Evolutionary conservation across 352 stramenopile genomes (phyloP), one percentile per base, ranked within the genome.

Genomic region (Pythium monospermum): DNA sequence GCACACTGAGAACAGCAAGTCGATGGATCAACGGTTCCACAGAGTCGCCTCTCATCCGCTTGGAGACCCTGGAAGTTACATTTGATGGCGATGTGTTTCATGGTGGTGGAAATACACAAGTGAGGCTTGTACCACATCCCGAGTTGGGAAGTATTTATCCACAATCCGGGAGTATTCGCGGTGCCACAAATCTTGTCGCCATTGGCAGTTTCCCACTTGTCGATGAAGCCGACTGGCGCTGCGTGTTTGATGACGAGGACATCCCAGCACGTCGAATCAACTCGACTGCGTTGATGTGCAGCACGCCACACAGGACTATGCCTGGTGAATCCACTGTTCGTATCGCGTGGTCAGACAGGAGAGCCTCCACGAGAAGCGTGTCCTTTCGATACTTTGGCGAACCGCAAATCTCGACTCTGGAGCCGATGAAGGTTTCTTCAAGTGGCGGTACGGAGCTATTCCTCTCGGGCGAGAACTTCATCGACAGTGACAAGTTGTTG

Each of bases 31-130:
- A 3, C 18, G 22, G 23, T 5, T 15, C 25, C n/a, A 42, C 26
- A 1, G 2, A 4, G 6, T 23, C 15, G 7, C 22, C 7, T 13
- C 18, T 1, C 7, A 27, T 8, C 22, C n/a, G 36, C 4, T 15
- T 38, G 39, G 12, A 31, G 6, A 4, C 10, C 21, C 21, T 58
- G 7, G 50, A 50, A 23, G 31, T 51, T 25, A 51, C 50, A 15
- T 45, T 58, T 33, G 50, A 58, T 31, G 50, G 50, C 18, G 32
- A 37, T 11, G 30, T 7, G 0, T 58, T 46, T 33, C 31, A 55
- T 16, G 37, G 37, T 31, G 48, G 26, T 11, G 4, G 8, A 10
- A 19, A 22, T 16, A 36, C 4, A 15, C 3, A 37, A 18, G 19
- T 54, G 6, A 26, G 37, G 19, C 21, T 55, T 19, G 1, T 47